Evolutionary conservation across 2,329 filamentous ascomycete genomes (phyloP).

Genomic region (Penicillium sp.): DNA sequence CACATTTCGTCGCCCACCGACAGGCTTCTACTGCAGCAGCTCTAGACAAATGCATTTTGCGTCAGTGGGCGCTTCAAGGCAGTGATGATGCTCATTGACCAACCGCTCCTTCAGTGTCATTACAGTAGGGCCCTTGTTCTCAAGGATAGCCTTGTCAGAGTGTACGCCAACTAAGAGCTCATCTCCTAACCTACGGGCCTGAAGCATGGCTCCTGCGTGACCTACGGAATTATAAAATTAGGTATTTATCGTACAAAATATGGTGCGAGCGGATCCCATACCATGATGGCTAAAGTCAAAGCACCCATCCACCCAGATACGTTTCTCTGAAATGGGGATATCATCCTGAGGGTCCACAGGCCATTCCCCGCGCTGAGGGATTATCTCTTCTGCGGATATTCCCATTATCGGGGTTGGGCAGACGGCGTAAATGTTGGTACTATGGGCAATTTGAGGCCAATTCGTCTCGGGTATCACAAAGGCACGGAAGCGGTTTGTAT

Average conservation of each 20-base stretch:
- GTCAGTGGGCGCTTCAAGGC: conserved; percentile 14
- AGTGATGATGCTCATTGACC: conserved; percentile 25
- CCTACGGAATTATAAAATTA: conserved; percentile 55
- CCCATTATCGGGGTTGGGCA: conserved; percentile 19
- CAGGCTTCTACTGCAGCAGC: conserved; percentile 91
- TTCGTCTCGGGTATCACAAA: neutral
- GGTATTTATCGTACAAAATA: conserved; percentile 1
- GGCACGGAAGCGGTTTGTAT: neutral
- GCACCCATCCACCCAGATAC: conserved; percentile 98
- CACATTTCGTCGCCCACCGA: conserved; percentile 85
- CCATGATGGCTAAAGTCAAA: conserved; percentile 99
- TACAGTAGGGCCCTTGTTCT: conserved; percentile 97
- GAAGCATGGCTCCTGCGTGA: conserved; percentile 95
- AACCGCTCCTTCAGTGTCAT: conserved; percentile 90
- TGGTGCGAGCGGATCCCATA: conserved; percentile 42
- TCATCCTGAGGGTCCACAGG: conserved; percentile 69
- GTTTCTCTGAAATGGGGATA: conserved; percentile 64
- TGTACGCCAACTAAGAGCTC: conserved; percentile 93
- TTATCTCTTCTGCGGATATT: conserved; percentile 34
- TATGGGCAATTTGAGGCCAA: neutral
- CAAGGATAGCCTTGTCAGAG: conserved; percentile 91
- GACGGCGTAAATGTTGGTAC: neutral
- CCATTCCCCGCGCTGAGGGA: conserved; percentile 63
- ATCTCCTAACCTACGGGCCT: conserved; percentile 86
- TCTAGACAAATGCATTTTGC: conserved; percentile 47